Percentiles rank a stretch among this genome's conserved stretches.
phyloP scores from a whole-genome alignment of 2,329 filamentous ascomycete genomes.

The Anisogramma anomala region DNA sequence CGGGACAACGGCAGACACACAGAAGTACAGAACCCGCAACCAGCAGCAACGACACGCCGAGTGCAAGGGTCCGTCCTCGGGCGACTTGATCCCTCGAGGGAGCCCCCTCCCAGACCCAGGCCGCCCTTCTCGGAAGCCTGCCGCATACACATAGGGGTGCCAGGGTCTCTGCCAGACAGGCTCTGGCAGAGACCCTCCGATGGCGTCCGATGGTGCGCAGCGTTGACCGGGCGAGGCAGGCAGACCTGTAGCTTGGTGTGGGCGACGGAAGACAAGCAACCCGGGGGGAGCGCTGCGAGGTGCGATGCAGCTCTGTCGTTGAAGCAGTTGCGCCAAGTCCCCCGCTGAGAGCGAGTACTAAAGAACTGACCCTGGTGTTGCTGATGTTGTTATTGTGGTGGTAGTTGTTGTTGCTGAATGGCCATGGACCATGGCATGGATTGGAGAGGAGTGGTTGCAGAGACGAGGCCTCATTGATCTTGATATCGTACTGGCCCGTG shows the following conservation, averaged over 20 bases:
- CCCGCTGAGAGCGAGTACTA: conserved; percentile 1
- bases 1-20: background rate
- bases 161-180: too few relatives aligned
- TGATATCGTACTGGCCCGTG: too few relatives aligned
- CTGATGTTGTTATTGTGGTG: background rate
- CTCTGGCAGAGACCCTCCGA: too few relatives aligned
- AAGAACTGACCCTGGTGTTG: background rate
- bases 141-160: too few relatives aligned
- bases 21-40: conserved; percentile 3
- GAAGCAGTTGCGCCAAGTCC: conserved; percentile 2
- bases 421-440: too few relatives aligned
- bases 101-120: conserved; percentile 1
- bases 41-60: background rate
- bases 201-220: too few relatives aligned
- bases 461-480: too few relatives aligned
- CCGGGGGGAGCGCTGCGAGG: background rate
- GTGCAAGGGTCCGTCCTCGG: background rate
- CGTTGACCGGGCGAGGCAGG: background rate
- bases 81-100: background rate
- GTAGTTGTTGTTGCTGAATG: too few relatives aligned
- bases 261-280: background rate
- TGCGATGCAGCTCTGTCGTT: conserved; percentile 4
- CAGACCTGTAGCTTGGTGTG: conserved; percentile 4
- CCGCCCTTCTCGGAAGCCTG: background rate
- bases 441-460: too few relatives aligned